Conservation (phyloP, 2,329 filamentous ascomycete species). For the Byssoonygena ceratinophila region DNA sequence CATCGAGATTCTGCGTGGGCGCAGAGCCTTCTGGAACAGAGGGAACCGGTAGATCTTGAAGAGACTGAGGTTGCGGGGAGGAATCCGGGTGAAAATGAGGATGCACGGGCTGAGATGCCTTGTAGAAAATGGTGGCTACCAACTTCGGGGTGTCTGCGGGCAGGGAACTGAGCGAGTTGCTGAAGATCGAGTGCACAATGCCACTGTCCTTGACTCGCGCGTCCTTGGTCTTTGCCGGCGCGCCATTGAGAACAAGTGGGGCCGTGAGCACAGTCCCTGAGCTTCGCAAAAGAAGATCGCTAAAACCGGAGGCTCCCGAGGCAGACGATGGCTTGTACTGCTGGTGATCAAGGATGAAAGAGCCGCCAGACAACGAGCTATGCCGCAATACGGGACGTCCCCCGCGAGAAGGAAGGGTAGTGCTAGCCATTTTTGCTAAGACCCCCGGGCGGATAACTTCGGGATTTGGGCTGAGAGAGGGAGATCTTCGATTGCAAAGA, state of each 20-base stretch:
- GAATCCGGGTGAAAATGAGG: conserved; percentile 41
- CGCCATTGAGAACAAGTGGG: conserved; percentile 26
- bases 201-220: conserved; percentile 35
- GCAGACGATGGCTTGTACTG: conserved; percentile 37
- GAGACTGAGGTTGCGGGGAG: conserved; percentile 24
- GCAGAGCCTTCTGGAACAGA: conserved; percentile 38
- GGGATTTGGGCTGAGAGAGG: background rate
- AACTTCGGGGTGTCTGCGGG: conserved; percentile 34
- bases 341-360: conserved; percentile 41
- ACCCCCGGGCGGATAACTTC: conserved; percentile 2
- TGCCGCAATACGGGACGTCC: conserved; percentile 36
- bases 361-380: conserved; percentile 33
- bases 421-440: background rate
- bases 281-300: conserved; percentile 29
- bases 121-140: conserved; percentile 43
- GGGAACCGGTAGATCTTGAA: conserved; percentile 28
- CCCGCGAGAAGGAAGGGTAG: conserved; percentile 21
- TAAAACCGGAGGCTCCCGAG: conserved; percentile 24
- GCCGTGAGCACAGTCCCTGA: conserved; percentile 19
- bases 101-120: conserved; percentile 34
- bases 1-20: conserved; percentile 42
- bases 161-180: conserved; percentile 32
- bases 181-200: conserved; percentile 39
- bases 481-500: no score
- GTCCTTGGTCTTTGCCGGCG: conserved; percentile 28